Evolutionary conservation across 495 filamentous ascomycete species (phyloP).

Genomic region (Penicillium steckii): DNA sequence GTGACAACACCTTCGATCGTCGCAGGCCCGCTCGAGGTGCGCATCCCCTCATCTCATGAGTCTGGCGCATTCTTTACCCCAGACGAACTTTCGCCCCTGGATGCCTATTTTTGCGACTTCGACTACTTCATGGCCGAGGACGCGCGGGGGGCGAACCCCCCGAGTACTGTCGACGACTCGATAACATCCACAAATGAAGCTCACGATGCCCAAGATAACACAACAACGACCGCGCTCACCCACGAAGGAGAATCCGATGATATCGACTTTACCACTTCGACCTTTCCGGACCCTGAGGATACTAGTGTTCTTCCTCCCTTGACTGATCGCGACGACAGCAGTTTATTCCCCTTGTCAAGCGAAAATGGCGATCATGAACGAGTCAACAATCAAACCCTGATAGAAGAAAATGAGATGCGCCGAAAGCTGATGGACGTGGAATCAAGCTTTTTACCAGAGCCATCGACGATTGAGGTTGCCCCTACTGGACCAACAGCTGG

Average conservation of each 20-base stretch:
- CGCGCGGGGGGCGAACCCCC: constrained; percentile 28
- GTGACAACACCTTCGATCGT: constrained; percentile 26
- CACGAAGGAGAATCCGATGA: constrained; percentile 6
- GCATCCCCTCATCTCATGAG: constrained; percentile 27
- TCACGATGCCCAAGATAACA: constrained; percentile 18
- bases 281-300: constrained; percentile 14
- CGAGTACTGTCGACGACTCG: constrained; percentile 22
- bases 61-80: constrained; percentile 36
- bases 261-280: constrained; percentile 7
- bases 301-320: constrained; percentile 35
- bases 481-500: constrained; percentile 23
- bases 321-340: constrained; percentile 40
- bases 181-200: constrained; percentile 9
- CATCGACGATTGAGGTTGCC: constrained; percentile 46
- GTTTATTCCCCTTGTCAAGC: constrained; percentile 33
- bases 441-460: constrained; percentile 71
- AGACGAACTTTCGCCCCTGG: constrained; percentile 33
- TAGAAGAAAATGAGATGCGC: constrained; percentile 67
- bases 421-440: constrained; percentile 80
- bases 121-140: constrained; percentile 39
- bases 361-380: constrained; percentile 42
- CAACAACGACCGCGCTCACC: constrained; percentile 8
- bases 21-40: constrained; percentile 21
- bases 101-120: constrained; percentile 35
- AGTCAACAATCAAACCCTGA: constrained; percentile 45